Conservation (phyloP, 805 yeast species). For the Scheffersomyces stipitis region DNA sequence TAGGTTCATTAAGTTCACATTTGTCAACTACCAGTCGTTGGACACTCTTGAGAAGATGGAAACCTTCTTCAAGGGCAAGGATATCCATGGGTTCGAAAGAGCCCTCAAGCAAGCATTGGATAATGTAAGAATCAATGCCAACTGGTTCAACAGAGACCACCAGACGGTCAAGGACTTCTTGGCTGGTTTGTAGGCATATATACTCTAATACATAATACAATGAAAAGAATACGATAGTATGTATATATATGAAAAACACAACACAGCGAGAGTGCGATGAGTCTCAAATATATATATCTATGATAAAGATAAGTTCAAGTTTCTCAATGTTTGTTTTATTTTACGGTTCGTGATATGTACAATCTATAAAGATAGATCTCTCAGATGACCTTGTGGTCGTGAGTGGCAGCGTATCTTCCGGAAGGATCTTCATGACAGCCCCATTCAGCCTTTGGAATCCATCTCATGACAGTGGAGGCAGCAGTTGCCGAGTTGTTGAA, state of each 20-base stretch:
- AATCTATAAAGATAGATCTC: neutral
- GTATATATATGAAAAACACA: no score
- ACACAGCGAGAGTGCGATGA: no score
- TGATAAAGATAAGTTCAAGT: no score
- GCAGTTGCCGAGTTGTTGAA: constrained; percentile 86
- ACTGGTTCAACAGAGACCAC: constrained; percentile 51
- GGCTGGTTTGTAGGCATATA: constrained; percentile 4
- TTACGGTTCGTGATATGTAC: neutral
- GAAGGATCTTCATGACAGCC: constrained; percentile 99
- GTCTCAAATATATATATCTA: no score
- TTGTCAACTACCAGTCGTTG: constrained; percentile 38
- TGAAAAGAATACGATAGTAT: no score
- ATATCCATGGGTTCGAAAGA: constrained; percentile 57
- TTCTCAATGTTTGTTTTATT: neutral
- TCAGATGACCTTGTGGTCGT: constrained; percentile 53
- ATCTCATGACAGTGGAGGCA: constrained; percentile 96
- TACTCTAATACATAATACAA: no score
- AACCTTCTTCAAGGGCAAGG: constrained; percentile 45
- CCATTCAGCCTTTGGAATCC: constrained; percentile 99
- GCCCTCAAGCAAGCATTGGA: constrained; percentile 58
- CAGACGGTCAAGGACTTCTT: constrained; percentile 47
- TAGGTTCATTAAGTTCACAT: constrained; percentile 41
- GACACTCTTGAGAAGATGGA: constrained; percentile 37
- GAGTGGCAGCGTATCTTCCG: constrained; percentile 93
- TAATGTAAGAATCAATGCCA: constrained; percentile 46